phyloP scores from a whole-genome alignment of 352 stramenopile genomes.

The Elongisporangium prolatum region DNA sequence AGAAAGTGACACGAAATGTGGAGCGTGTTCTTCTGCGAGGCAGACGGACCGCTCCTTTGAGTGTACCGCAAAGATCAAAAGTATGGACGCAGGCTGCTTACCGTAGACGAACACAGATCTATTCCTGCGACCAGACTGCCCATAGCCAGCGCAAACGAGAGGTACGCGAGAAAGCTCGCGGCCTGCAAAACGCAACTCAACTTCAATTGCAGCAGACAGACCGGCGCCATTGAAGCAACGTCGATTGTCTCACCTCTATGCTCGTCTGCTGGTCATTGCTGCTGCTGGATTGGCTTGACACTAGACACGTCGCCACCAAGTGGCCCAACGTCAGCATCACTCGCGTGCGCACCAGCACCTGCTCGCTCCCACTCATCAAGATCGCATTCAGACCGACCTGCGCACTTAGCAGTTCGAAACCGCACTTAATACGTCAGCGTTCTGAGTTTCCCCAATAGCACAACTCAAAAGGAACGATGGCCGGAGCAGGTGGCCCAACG shows the following conservation, averaged over 20 bases:
- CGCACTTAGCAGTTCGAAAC: conserved; percentile 5
- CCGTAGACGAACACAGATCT: conserved; percentile 47
- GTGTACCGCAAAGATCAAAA: background rate
- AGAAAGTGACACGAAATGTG: conserved; percentile 58
- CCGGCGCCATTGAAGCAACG: background rate
- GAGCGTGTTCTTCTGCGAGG: conserved; percentile 38
- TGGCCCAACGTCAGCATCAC: conserved; percentile 59
- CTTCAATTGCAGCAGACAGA: background rate
- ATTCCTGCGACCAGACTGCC: conserved; percentile 34
- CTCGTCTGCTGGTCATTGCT: background rate
- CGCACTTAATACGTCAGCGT: background rate
- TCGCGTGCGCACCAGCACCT: conserved; percentile 28
- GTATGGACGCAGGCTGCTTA: conserved; percentile 4
- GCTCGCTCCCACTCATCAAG: conserved; percentile 2
- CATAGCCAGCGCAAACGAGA: conserved; percentile 36
- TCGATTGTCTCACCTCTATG: conserved; percentile 5
- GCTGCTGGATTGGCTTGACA: conserved; percentile 1
- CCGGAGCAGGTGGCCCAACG: conserved; percentile 31
- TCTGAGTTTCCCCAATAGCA: background rate
- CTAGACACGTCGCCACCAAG: conserved; percentile 49
- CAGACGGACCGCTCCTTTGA: background rate
- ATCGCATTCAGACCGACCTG: conserved; percentile 11
- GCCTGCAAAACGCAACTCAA: conserved; percentile 8
- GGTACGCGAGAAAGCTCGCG: conserved; percentile 24
- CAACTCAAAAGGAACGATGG: conserved; percentile 23